phyloP scores from a whole-genome alignment of 148 eudicot species.

The Arbutus unedo region DNA sequence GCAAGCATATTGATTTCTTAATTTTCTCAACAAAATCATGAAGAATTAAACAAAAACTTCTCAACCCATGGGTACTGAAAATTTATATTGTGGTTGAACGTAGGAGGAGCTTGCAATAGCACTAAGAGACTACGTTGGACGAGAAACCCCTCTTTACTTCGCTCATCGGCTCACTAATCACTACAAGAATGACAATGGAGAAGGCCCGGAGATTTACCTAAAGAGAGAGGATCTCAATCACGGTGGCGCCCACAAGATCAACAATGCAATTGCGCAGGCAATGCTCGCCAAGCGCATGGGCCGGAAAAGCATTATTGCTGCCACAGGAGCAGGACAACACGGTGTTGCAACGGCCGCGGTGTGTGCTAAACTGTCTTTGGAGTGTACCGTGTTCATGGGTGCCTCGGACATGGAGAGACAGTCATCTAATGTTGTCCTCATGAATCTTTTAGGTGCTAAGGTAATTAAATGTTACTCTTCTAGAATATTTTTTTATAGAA shows the following conservation, averaged over 20 bases:
- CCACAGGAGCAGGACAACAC: constrained; percentile 81
- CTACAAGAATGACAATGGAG: constrained; percentile 47
- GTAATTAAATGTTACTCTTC: constrained; percentile 24
- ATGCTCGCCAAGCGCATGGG: constrained; percentile 76
- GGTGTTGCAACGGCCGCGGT: constrained; percentile 83
- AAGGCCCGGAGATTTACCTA: constrained; percentile 65
- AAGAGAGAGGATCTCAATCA: constrained; percentile 89
- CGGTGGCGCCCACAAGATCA: constrained; percentile 79
- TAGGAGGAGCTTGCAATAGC: constrained; percentile 52
- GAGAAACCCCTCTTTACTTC: constrained; percentile 78
- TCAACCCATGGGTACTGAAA: neutral
- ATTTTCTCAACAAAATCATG: no score
- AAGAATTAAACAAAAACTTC: no score
- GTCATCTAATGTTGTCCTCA: constrained; percentile 44
- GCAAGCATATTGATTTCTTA: no score
- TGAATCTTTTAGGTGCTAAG: constrained; percentile 66
- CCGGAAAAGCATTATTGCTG: constrained; percentile 41
- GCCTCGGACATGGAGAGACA: constrained; percentile 50
- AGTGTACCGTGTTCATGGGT: constrained; percentile 64
- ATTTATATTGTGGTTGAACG: neutral
- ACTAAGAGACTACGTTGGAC: constrained; percentile 64
- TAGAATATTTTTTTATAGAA: no score
- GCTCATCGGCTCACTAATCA: constrained; percentile 59
- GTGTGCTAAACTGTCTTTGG: constrained; percentile 58
- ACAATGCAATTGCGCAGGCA: constrained; percentile 79